Percentiles rank a stretch among this genome's conserved stretches.
Conservation (phyloP, 2,329 filamentous ascomycete genomes). For the Colletotrichum chrysophilum region DNA sequence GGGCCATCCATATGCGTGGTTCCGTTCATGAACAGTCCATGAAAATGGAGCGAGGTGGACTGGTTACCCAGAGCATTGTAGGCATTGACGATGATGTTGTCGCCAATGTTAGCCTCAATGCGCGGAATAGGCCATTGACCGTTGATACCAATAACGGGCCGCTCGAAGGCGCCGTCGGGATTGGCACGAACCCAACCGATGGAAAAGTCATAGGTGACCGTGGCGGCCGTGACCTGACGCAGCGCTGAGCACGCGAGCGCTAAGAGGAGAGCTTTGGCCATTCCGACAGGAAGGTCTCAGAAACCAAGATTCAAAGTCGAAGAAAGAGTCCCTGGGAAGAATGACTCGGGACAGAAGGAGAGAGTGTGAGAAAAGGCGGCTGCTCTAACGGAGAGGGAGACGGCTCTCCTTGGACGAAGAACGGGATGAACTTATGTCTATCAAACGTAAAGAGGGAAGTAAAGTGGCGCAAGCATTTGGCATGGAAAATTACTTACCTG, state of each 20-base stretch:
- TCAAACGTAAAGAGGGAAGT: not conserved
- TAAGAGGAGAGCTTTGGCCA: not conserved
- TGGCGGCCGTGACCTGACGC: slow-evolving; percentile 24
- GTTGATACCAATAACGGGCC: slow-evolving; percentile 80
- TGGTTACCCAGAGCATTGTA: slow-evolving; percentile 67
- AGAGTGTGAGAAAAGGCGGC: not conserved
- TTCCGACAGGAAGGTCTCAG: not conserved
- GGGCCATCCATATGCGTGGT: slow-evolving; percentile 76
- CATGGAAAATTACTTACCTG: not conserved
- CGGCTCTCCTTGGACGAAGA: not conserved
- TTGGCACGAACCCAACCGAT: slow-evolving; percentile 65
- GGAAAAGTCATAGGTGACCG: slow-evolving; percentile 68
- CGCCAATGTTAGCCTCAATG: slow-evolving; percentile 67
- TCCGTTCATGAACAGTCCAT: slow-evolving; percentile 73
- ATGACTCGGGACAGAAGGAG: not conserved
- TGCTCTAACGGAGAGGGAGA: not conserved
- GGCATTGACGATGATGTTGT: slow-evolving; percentile 63
- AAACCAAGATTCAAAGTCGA: not conserved
- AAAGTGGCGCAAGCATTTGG: not conserved
- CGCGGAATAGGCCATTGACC: slow-evolving; percentile 75
- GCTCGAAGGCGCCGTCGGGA: slow-evolving; percentile 30
- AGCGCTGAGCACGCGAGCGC: not conserved
- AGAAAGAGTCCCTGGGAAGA: not conserved
- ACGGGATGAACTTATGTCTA: not conserved
- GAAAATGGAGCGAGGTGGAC: slow-evolving; percentile 70